Conservation (phyloP, 1,139 yeast species). For the Torulaspora pretoriensis region DNA sequence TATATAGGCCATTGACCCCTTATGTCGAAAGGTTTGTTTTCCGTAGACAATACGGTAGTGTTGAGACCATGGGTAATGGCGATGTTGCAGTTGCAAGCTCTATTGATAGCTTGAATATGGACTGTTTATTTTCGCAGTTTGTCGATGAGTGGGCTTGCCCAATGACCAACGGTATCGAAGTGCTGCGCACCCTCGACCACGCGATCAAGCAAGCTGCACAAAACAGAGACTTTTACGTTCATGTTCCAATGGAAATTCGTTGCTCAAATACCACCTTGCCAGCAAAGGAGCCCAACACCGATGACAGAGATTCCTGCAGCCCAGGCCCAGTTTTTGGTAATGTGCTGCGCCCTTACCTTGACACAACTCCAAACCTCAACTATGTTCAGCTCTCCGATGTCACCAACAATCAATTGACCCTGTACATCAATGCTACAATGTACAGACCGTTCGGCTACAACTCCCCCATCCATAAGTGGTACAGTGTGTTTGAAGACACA, state of each 20-base stretch:
- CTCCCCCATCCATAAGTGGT: constrained; percentile 79
- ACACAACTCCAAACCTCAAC: constrained; percentile 60
- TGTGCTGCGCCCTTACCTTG: constrained; percentile 72
- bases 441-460: constrained; percentile 83
- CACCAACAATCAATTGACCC: constrained; percentile 74
- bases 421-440: constrained; percentile 91
- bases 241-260: constrained; percentile 93
- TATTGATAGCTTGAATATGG: constrained; percentile 89
- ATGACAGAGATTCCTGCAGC: constrained; percentile 42
- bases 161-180: constrained; percentile 66
- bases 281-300: constrained; percentile 39
- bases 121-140: constrained; percentile 88
- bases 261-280: constrained; percentile 77
- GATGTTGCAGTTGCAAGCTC: constrained; percentile 72
- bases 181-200: constrained; percentile 58
- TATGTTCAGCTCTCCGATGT: constrained; percentile 51
- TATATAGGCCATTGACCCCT: constrained; percentile 76
- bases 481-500: constrained; percentile 71
- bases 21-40: constrained; percentile 79
- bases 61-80: constrained; percentile 64
- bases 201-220: constrained; percentile 60
- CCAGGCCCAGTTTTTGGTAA: constrained; percentile 86
- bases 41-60: constrained; percentile 72
- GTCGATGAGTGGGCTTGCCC: constrained; percentile 98
- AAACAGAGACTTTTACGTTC: constrained; percentile 68